Evolutionary conservation across 352 stramenopile species (phyloP).

Genomic region (Thraustochytrium sp.): DNA sequence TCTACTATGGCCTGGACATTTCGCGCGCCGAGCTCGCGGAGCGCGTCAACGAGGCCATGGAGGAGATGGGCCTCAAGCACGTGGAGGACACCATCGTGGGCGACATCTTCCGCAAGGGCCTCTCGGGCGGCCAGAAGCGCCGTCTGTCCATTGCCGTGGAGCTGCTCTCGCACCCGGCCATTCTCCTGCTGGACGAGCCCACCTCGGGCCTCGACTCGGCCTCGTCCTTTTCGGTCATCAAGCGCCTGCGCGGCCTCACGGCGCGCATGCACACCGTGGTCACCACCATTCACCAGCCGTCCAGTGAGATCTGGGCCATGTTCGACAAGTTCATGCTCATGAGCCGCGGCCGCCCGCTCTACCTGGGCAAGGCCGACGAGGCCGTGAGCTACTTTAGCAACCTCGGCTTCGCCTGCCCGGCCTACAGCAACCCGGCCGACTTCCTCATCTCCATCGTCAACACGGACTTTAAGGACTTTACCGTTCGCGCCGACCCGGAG

Average conservation of each 20-base stretch:
- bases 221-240: conserved; percentile 31
- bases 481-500: background rate
- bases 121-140: conserved; percentile 84
- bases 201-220: conserved; percentile 59
- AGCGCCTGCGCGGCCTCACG: conserved; percentile 17
- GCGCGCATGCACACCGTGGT: background rate
- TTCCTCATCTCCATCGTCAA: conserved; percentile 59
- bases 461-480: conserved; percentile 58
- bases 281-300: conserved; percentile 61
- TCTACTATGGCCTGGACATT: conserved; percentile 44
- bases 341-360: conserved; percentile 31
- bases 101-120: conserved; percentile 64
- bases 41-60: conserved; percentile 50
- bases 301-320: conserved; percentile 58
- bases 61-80: conserved; percentile 43
- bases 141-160: conserved; percentile 82
- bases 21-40: conserved; percentile 22
- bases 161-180: conserved; percentile 67
- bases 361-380: background rate
- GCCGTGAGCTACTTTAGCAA: conserved; percentile 54
- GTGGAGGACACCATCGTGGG: conserved; percentile 47
- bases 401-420: conserved; percentile 51
- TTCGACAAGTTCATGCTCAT: conserved; percentile 47
- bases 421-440: conserved; percentile 60
- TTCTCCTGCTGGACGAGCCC: conserved; percentile 79